phyloP scores from a whole-genome alignment of 129 eudicot genomes.

The Artemisia tridentata region DNA sequence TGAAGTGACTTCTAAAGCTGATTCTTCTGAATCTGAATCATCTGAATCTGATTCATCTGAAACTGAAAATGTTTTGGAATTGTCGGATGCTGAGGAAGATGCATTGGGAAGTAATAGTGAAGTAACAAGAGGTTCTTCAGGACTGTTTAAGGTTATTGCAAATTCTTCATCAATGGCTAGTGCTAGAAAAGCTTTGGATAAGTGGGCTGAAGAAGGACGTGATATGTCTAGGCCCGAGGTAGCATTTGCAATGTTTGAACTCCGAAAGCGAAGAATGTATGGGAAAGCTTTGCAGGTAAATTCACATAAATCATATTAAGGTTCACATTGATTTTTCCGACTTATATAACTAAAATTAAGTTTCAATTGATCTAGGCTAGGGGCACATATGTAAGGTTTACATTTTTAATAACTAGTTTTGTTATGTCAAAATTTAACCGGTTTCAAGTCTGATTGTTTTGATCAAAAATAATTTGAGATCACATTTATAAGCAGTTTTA shows the following conservation, averaged over 20 bases:
- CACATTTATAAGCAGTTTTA: no score
- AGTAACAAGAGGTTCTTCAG: slow-evolving; percentile 20
- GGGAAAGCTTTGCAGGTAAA: slow-evolving; percentile 76
- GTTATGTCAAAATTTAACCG: no score
- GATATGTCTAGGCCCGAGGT: slow-evolving; percentile 43
- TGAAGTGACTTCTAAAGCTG: slow-evolving; percentile 29
- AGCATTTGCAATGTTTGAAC: slow-evolving; percentile 28
- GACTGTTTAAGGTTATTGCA: slow-evolving; percentile 39
- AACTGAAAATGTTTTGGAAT: slow-evolving; percentile 36
- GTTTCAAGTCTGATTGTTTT: no score
- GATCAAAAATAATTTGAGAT: no score
- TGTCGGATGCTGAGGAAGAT: slow-evolving; percentile 37
- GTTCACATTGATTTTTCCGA: no score
- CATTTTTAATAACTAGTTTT: no score
- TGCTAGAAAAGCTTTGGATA: slow-evolving; percentile 36
- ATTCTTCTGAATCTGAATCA: slow-evolving; percentile 5
- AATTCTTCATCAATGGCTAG: slow-evolving; percentile 31
- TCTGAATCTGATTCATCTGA: slow-evolving; percentile 25
- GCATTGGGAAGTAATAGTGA: slow-evolving; percentile 15
- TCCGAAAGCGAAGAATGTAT: slow-evolving; percentile 57
- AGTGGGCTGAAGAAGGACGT: slow-evolving; percentile 65
- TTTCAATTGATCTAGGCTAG: no score
- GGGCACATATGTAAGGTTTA: no score
- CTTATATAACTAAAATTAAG: no score
- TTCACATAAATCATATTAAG: not conserved